Conservation (phyloP, 805 yeast genomes). For the Kurtzmaniella cleridarum region DNA sequence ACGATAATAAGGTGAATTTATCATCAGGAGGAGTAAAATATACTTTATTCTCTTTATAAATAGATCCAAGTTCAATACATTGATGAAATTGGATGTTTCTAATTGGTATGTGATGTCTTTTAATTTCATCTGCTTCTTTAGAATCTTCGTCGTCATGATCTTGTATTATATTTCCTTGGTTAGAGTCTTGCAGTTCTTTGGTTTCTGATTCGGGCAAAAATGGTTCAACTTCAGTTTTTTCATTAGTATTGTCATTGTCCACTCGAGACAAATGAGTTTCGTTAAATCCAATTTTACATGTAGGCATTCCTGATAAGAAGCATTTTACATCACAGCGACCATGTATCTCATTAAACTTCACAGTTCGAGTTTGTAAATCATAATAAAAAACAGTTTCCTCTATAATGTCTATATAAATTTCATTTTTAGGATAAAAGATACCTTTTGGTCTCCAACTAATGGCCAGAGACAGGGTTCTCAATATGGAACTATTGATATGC, state of each 20-base stretch:
- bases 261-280: conserved; percentile 33
- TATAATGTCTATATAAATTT: conserved; percentile 37
- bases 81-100: conserved; percentile 42
- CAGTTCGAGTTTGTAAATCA: conserved; percentile 22
- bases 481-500: conserved; percentile 59
- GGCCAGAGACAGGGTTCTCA: conserved; percentile 67
- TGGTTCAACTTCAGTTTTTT: neutral
- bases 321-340: conserved; percentile 33
- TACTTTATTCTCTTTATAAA: conserved; percentile 63
- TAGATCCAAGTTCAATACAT: conserved; percentile 70
- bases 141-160: conserved; percentile 8
- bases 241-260: conserved; percentile 14
- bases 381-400: conserved; percentile 33
- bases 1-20: conserved; percentile 31
- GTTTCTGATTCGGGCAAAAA: no score
- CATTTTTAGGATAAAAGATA: conserved; percentile 39
- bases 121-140: conserved; percentile 6
- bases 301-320: conserved; percentile 42
- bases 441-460: conserved; percentile 44
- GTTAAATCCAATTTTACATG: conserved; percentile 36
- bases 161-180: conserved; percentile 4
- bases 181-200: neutral
- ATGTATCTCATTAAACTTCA: conserved; percentile 27
- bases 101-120: conserved; percentile 21
- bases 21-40: conserved; percentile 84